Conservation (phyloP, 2,329 filamentous ascomycete genomes). For the Penicillium corylophilum region DNA sequence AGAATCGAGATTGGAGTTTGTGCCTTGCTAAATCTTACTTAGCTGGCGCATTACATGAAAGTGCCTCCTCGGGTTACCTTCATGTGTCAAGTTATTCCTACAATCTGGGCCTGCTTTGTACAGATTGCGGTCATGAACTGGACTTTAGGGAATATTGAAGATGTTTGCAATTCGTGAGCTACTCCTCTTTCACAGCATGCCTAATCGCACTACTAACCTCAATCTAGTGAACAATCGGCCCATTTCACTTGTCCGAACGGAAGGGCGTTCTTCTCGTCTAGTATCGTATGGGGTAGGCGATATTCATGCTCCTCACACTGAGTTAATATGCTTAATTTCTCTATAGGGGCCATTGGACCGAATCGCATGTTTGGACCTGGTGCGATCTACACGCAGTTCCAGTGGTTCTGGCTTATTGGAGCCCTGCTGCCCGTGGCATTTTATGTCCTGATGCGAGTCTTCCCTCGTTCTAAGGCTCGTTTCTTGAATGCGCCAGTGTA, state of each 20-base stretch:
- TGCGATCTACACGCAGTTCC: slow-evolving; percentile 61
- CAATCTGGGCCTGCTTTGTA: slow-evolving; percentile 47
- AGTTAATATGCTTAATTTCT: neutral
- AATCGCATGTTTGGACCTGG: slow-evolving; percentile 62
- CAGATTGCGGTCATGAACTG: slow-evolving; percentile 50
- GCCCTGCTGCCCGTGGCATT: slow-evolving; percentile 59
- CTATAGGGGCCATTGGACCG: slow-evolving; percentile 62
- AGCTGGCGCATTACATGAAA: slow-evolving; percentile 31
- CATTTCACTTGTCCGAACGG: slow-evolving; percentile 58
- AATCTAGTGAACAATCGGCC: slow-evolving; percentile 42
- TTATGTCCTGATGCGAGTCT: slow-evolving; percentile 57
- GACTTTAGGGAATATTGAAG: slow-evolving; percentile 44
- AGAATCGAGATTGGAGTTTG: too few relatives aligned
- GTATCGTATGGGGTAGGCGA: slow-evolving; percentile 63
- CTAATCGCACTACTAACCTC: too few relatives aligned
- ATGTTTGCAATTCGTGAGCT: slow-evolving; percentile 40
- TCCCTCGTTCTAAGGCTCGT: slow-evolving; percentile 59
- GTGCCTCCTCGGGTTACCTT: slow-evolving; percentile 49
- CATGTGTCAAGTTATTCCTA: slow-evolving; percentile 49
- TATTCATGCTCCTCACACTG: neutral
- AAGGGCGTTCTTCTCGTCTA: slow-evolving; percentile 63
- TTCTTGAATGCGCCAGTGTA: slow-evolving; percentile 61
- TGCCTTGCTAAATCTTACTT: neutral
- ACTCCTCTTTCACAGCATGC: too few relatives aligned
- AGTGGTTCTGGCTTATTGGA: slow-evolving; percentile 69